These are phyloP conservation scores for Handroanthus guayacan DNA, from an alignment of 257 asterid genomes.

Conservation along the genomic window DNA sequence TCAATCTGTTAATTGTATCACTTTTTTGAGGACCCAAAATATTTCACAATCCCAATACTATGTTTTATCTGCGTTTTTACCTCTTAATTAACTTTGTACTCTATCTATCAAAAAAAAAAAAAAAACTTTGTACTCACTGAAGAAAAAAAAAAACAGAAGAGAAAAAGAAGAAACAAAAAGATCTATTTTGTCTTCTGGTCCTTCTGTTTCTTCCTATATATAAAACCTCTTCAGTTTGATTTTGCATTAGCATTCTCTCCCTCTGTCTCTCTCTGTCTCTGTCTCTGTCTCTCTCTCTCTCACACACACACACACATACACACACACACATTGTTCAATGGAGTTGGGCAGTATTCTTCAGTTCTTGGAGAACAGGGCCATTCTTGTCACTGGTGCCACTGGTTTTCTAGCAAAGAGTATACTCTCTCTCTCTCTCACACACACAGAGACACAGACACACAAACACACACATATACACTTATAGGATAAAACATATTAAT, in stretches of 20 bases:
- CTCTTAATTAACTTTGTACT: background rate
- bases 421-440: slow-evolving; percentile 26
- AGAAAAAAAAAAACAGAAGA: no score
- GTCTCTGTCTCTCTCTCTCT: background rate
- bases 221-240: background rate
- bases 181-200: no score
- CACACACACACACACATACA: background rate
- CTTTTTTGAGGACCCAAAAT: background rate
- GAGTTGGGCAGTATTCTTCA: slow-evolving; percentile 65
- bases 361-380: slow-evolving; percentile 60
- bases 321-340: slow-evolving; percentile 41
- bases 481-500: background rate
- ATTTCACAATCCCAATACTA: background rate
- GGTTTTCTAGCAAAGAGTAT: slow-evolving; percentile 92
- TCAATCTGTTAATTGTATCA: background rate
- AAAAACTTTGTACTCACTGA: background rate
- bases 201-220: background rate
- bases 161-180: no score
- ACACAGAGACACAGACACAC: background rate
- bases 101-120: no score
- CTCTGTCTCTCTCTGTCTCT: background rate
- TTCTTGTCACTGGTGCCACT: slow-evolving; percentile 80
- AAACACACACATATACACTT: no score
- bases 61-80: background rate
- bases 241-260: background rate